Evolutionary conservation across 495 filamentous ascomycete species (phyloP).

Genomic region (Penicillium chermesinum): DNA sequence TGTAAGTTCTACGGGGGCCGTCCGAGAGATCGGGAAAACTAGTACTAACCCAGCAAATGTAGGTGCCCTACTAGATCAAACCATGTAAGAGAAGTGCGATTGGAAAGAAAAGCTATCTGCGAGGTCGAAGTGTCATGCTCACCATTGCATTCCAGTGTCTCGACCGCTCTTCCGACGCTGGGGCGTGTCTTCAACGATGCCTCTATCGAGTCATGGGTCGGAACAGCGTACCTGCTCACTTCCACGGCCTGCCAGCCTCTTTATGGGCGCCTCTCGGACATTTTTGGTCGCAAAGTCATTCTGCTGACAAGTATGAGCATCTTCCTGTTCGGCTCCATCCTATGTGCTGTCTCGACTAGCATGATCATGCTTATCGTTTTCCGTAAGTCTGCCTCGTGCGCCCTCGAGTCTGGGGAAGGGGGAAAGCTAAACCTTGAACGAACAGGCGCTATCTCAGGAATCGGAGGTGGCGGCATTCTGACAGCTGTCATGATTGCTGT

Average conservation of each 20-base stretch:
- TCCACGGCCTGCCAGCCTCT: constrained; percentile 5
- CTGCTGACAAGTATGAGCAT: constrained; percentile 1
- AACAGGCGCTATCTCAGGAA: constrained; percentile 1
- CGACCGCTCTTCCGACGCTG: constrained; percentile 4
- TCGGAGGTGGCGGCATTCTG: constrained; percentile 5
- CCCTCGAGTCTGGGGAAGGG: background rate
- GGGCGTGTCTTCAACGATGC: constrained; percentile 4
- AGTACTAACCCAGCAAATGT: background rate
- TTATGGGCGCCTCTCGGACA: constrained; percentile 5
- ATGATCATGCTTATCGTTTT: constrained; percentile 9
- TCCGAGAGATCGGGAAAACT: no score
- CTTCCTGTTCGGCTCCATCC: constrained; percentile 3
- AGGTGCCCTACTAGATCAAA: constrained; percentile 6
- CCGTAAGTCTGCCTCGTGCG: background rate
- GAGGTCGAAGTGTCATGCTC: background rate
- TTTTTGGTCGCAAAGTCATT: constrained; percentile 5
- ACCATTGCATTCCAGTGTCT: background rate
- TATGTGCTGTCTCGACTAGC: constrained; percentile 1
- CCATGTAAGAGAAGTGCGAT: background rate
- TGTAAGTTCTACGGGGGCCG: constrained; percentile 1
- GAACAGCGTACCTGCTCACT: constrained; percentile 2
- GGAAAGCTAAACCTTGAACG: no score
- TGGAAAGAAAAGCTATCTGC: background rate
- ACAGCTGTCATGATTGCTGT: constrained; percentile 7
- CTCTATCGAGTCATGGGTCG: constrained; percentile 4